Conservation (phyloP, 306 rosid species). For the Castanea mollissima region DNA sequence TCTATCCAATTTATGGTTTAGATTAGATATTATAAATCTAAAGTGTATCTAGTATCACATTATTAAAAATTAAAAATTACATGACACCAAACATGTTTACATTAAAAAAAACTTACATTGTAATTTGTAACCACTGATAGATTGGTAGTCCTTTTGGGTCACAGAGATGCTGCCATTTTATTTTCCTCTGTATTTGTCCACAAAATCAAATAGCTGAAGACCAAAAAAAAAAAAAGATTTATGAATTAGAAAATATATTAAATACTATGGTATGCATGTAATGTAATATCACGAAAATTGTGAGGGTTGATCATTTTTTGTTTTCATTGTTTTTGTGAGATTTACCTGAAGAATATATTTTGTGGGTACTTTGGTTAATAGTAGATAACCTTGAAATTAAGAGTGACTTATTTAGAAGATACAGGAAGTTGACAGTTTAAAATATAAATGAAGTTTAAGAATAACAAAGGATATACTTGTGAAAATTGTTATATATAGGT, state of each 20-base stretch:
- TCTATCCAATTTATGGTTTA: too few species aligned
- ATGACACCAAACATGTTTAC: too few species aligned
- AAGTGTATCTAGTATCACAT: too few species aligned
- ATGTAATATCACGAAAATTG: background rate
- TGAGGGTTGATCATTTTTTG: background rate
- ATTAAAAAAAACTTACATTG: slow-evolving; percentile 45
- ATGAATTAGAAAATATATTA: background rate
- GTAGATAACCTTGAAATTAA: background rate
- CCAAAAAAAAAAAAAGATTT: background rate
- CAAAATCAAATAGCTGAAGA: slow-evolving; percentile 82
- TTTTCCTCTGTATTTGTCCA: slow-evolving; percentile 90
- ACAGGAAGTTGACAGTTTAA: background rate
- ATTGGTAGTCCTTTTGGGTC: slow-evolving; percentile 79
- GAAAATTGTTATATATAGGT: too few species aligned
- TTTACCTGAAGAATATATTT: background rate
- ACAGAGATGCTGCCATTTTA: slow-evolving; percentile 77
- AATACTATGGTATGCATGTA: background rate
- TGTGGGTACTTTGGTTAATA: background rate
- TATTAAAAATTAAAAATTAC: too few species aligned
- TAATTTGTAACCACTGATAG: slow-evolving; percentile 62
- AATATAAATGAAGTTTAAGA: background rate
- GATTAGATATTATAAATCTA: too few species aligned
- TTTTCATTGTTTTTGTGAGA: background rate
- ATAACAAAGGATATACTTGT: background rate
- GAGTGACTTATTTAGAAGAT: background rate